Conservation (phyloP, 371 early-diverging fungal genomes). For the Rhizopus microsporus region DNA sequence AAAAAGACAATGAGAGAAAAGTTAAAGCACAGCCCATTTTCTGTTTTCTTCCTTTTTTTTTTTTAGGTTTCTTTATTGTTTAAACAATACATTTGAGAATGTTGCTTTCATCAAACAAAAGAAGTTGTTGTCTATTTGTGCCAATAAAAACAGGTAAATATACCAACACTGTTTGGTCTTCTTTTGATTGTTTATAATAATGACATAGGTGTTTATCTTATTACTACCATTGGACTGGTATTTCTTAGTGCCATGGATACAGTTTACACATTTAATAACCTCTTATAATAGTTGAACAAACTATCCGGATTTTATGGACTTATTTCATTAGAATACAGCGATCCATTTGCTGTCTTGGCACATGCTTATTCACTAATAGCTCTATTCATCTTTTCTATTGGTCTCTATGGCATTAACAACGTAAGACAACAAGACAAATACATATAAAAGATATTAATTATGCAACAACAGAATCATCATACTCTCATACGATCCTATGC, state of each 20-base stretch:
- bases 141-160: conserved; percentile 41
- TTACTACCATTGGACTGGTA: conserved; percentile 49
- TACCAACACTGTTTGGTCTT: neutral
- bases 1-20: too few species aligned
- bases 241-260: too few species aligned
- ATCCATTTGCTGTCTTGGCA: conserved; percentile 26
- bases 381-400: conserved; percentile 33
- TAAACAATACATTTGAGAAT: neutral
- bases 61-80: neutral
- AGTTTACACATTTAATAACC: too few species aligned
- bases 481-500: conserved; percentile 39
- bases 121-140: conserved; percentile 34
- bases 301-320: conserved; percentile 49
- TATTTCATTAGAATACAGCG: conserved; percentile 36
- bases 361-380: conserved; percentile 39
- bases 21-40: neutral
- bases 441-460: neutral
- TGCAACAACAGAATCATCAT: conserved; percentile 20
- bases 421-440: conserved; percentile 18
- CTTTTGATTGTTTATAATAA: neutral
- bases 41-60: neutral
- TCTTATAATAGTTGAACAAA: conserved; percentile 38
- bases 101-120: conserved; percentile 27
- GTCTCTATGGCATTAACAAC: conserved; percentile 40
- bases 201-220: conserved; percentile 35